Conservation (phyloP, 208 protist genomes). For the Porcisia deanei region DNA sequence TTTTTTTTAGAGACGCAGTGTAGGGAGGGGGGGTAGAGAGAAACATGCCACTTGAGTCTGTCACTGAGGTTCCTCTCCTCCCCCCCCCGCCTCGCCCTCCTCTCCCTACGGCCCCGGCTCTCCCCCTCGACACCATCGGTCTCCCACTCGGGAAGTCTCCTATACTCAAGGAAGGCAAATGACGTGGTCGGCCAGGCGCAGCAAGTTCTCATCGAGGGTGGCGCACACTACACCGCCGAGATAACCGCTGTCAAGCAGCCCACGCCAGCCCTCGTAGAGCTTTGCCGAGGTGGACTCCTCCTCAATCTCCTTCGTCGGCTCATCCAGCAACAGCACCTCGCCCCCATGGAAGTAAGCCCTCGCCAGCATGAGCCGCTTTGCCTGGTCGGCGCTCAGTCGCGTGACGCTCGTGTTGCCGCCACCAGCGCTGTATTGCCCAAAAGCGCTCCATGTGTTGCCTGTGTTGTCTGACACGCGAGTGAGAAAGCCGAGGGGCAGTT, state of each 20-base stretch:
- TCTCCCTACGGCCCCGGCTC: no score
- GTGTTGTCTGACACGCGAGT: constrained; percentile 47
- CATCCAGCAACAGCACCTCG: constrained; percentile 71
- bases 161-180: constrained; percentile 18
- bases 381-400: constrained; percentile 60
- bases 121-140: no score
- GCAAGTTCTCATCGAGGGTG: constrained; percentile 31
- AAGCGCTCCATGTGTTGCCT: constrained; percentile 16
- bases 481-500: constrained; percentile 54
- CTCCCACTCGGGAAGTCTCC: neutral
- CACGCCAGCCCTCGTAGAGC: constrained; percentile 35
- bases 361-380: constrained; percentile 69
- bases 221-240: constrained; percentile 38
- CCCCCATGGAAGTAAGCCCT: constrained; percentile 62
- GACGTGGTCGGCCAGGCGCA: constrained; percentile 39
- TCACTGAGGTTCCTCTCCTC: no score
- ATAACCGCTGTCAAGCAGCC: constrained; percentile 32
- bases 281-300: constrained; percentile 21
- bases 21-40: no score
- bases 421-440: constrained; percentile 18
- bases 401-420: constrained; percentile 24
- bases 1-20: no score
- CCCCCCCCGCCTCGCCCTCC: no score
- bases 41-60: no score
- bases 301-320: constrained; percentile 61